Evolutionary conservation across 1,284 basidiomycete genomes (phyloP).

Genomic region (Ganoderma lucidum): DNA sequence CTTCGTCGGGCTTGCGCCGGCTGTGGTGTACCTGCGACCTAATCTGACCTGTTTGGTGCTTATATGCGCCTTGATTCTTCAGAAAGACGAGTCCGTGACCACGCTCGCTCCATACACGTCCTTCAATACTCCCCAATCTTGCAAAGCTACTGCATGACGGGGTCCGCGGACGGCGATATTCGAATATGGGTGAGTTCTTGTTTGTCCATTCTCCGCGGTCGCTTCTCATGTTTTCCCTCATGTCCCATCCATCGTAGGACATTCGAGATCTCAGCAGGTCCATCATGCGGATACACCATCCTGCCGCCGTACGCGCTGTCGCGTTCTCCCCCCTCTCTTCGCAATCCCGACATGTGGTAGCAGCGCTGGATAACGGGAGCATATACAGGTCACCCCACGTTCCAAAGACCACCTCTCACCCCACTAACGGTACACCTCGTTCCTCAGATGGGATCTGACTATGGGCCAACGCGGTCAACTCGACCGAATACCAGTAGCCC

Average conservation of each 20-base stretch:
- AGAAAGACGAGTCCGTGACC: slow-evolving; percentile 81
- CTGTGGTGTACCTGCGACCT: no score
- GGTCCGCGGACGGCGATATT: slow-evolving; percentile 84
- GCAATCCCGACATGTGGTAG: slow-evolving; percentile 74
- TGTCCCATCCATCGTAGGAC: slow-evolving; percentile 58
- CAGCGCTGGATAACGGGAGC: slow-evolving; percentile 83
- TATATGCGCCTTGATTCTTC: background rate
- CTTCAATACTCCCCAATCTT: slow-evolving; percentile 69
- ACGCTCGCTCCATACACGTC: slow-evolving; percentile 79
- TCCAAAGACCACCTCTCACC: background rate
- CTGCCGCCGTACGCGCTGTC: slow-evolving; percentile 74
- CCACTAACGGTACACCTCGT: background rate
- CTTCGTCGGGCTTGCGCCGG: no score
- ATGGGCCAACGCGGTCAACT: slow-evolving; percentile 75
- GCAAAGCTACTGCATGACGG: slow-evolving; percentile 79
- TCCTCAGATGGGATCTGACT: slow-evolving; percentile 78
- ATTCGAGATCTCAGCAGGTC: slow-evolving; percentile 75
- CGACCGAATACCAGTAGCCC: slow-evolving; percentile 81
- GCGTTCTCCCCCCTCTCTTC: slow-evolving; percentile 74
- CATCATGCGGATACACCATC: slow-evolving; percentile 77
- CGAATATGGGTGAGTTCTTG: slow-evolving; percentile 77
- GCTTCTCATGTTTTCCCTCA: background rate
- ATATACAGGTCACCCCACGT: slow-evolving; percentile 40
- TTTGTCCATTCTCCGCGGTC: background rate
- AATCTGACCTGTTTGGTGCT: background rate